phyloP scores from a whole-genome alignment of 768 basidiomycete genomes.

The Pulveroboletus sp. region DNA sequence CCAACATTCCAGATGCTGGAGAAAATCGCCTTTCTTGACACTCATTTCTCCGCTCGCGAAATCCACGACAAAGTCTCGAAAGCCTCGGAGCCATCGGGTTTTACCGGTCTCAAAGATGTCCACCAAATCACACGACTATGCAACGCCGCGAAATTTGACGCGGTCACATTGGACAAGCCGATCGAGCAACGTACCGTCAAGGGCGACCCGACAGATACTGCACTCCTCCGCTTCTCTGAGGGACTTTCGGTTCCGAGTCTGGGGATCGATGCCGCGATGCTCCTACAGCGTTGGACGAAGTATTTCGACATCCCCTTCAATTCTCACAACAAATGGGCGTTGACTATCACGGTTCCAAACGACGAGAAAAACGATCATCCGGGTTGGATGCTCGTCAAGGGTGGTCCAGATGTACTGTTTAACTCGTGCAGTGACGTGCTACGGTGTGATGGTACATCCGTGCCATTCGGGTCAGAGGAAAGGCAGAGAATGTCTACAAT shows the following conservation, averaged over 20 bases:
- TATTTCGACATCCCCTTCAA: conserved; percentile 41
- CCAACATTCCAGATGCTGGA: conserved; percentile 33
- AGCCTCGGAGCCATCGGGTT: conserved; percentile 9
- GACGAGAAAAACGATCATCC: conserved; percentile 3
- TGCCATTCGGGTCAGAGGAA: conserved; percentile 29
- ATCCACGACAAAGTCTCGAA: conserved; percentile 7
- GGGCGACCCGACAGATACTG: conserved; percentile 51
- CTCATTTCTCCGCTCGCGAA: conserved; percentile 12
- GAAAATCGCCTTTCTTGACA: conserved; percentile 36
- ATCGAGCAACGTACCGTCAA: conserved; percentile 34
- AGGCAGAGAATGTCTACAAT: conserved; percentile 20
- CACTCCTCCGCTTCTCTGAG: conserved; percentile 47
- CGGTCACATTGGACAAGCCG: conserved; percentile 19
- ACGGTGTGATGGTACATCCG: conserved; percentile 28
- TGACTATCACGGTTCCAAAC: conserved; percentile 34
- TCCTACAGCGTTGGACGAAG: conserved; percentile 21
- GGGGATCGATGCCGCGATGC: conserved; percentile 16
- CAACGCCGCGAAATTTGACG: conserved; percentile 52
- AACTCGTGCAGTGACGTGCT: conserved; percentile 34
- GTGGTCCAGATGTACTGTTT: conserved; percentile 55
- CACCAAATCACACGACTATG: conserved; percentile 47
- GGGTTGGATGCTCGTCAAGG: conserved; percentile 47
- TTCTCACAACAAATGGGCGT: conserved; percentile 55
- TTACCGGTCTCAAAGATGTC: conserved; percentile 21
- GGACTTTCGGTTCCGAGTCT: conserved; percentile 20